Evolutionary conservation across 306 rosid genomes (phyloP).

Genomic region (Ochetophila trinervis): DNA sequence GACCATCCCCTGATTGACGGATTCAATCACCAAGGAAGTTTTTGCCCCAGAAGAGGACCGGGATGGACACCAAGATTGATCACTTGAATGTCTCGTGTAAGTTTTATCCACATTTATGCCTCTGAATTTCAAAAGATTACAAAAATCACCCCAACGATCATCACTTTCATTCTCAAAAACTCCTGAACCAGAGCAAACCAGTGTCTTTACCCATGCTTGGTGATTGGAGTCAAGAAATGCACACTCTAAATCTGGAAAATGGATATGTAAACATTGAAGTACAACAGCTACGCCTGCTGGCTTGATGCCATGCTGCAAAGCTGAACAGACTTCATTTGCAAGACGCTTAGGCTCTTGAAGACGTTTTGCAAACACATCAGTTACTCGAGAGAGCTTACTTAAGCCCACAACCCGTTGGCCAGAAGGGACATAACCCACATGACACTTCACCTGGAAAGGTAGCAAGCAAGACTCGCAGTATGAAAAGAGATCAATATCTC

Average conservation of each 20-base stretch:
- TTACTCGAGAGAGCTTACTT: constrained; percentile 88
- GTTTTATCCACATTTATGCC: constrained; percentile 43
- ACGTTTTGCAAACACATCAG: constrained; percentile 57
- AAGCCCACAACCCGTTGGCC: constrained; percentile 80
- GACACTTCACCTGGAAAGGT: constrained; percentile 89
- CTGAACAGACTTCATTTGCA: constrained; percentile 53
- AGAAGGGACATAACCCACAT: constrained; percentile 87
- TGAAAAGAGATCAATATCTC: constrained; percentile 82
- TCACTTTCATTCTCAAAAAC: constrained; percentile 61
- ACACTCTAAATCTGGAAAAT: constrained; percentile 61
- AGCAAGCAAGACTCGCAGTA: constrained; percentile 95
- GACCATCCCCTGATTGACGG: constrained; percentile 48
- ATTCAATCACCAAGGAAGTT: constrained; percentile 43
- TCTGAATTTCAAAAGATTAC: constrained; percentile 67
- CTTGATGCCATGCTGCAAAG: constrained; percentile 61
- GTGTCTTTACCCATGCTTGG: constrained; percentile 60
- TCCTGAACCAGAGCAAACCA: constrained; percentile 74
- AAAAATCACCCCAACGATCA: constrained; percentile 66
- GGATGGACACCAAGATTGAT: constrained; percentile 72
- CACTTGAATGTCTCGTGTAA: constrained; percentile 29
- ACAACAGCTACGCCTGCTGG: constrained; percentile 86
- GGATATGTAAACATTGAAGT: constrained; percentile 72
- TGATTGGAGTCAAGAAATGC: constrained; percentile 51
- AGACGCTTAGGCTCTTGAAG: constrained; percentile 72
- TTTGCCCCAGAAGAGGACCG: constrained; percentile 33